These are phyloP conservation scores for Didymella sp. DNA, from an alignment of 2,329 filamentous ascomycete species.

Conservation along the genomic window DNA sequence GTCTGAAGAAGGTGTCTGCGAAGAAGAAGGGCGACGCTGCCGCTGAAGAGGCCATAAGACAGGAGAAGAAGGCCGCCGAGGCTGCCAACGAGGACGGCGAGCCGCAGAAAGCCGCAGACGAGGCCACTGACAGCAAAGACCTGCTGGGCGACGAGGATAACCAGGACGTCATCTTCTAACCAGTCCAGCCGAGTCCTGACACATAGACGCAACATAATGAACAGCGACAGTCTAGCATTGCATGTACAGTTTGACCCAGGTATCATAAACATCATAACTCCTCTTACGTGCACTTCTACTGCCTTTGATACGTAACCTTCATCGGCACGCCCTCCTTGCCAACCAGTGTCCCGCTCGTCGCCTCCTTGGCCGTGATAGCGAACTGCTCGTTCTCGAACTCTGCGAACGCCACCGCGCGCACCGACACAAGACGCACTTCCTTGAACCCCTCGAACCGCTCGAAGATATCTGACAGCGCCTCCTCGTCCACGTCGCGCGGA, in stretches of 20 bases:
- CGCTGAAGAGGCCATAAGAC: slow-evolving; percentile 44
- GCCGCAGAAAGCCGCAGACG: slow-evolving; percentile 32
- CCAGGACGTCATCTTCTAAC: slow-evolving; percentile 86
- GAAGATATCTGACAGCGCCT: slow-evolving; percentile 81
- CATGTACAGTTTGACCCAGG: not conserved
- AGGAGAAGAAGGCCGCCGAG: slow-evolving; percentile 47
- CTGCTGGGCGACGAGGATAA: slow-evolving; percentile 78
- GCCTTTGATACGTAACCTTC: slow-evolving; percentile 95
- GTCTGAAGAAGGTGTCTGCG: slow-evolving; percentile 89
- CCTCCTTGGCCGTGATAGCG: slow-evolving; percentile 93
- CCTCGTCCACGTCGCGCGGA: slow-evolving; percentile 83
- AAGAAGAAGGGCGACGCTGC: slow-evolving; percentile 66
- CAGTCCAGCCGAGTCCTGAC: not conserved
- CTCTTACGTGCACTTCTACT: slow-evolving; percentile 58
- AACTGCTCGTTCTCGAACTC: slow-evolving; percentile 92
- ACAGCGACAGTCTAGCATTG: slow-evolving; percentile 3
- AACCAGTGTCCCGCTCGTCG: slow-evolving; percentile 82
- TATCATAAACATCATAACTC: slow-evolving; percentile 31
- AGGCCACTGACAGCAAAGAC: slow-evolving; percentile 62
- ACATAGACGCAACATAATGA: not conserved
- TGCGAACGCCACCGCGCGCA: slow-evolving; percentile 91
- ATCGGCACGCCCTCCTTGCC: slow-evolving; percentile 77
- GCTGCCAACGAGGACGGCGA: slow-evolving; percentile 5
- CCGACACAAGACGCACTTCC: slow-evolving; percentile 88
- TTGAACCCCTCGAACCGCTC: slow-evolving; percentile 90